Conservation (phyloP, 768 basidiomycete species). For the Macrolepiota dolichaula region DNA sequence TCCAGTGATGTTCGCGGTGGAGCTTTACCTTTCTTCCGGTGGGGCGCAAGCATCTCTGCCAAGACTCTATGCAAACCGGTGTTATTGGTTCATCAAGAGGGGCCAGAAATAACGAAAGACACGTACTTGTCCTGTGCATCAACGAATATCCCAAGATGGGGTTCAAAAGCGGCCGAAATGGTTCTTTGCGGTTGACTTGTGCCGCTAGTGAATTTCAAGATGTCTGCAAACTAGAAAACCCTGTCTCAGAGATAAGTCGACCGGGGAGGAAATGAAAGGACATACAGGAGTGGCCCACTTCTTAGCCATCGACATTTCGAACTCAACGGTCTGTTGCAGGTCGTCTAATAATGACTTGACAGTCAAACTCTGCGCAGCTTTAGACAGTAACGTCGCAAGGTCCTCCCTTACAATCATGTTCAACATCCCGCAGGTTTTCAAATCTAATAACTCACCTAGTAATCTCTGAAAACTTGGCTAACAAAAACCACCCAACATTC, state of each 20-base stretch:
- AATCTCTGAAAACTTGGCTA: conserved; percentile 85
- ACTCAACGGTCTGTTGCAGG: conserved; percentile 83
- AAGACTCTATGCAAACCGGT: conserved; percentile 55
- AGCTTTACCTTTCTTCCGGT: conserved; percentile 48
- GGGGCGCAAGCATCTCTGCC: conserved; percentile 84
- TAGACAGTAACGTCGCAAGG: conserved; percentile 74
- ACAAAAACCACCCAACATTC: conserved; percentile 80
- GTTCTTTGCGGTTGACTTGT: conserved; percentile 54
- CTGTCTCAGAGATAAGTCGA: not conserved
- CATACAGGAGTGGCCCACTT: conserved; percentile 77
- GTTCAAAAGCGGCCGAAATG: conserved; percentile 89
- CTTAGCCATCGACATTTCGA: conserved; percentile 76
- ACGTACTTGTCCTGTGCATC: conserved; percentile 92
- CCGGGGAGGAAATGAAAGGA: conserved; percentile 3
- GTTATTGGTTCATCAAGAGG: not conserved
- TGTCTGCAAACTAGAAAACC: conserved; percentile 54
- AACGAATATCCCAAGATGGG: conserved; percentile 89
- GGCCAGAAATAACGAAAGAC: not conserved
- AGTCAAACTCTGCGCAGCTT: conserved; percentile 66
- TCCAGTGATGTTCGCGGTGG: conserved; percentile 72
- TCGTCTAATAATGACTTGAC: conserved; percentile 83
- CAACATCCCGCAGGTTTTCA: not conserved
- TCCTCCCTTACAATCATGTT: conserved; percentile 60
- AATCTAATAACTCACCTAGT: conserved; percentile 58
- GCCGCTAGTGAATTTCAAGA: conserved; percentile 52